These are phyloP conservation scores for Phytophthora europaea DNA, from an alignment of 352 stramenopile species.

Conservation along the genomic window DNA sequence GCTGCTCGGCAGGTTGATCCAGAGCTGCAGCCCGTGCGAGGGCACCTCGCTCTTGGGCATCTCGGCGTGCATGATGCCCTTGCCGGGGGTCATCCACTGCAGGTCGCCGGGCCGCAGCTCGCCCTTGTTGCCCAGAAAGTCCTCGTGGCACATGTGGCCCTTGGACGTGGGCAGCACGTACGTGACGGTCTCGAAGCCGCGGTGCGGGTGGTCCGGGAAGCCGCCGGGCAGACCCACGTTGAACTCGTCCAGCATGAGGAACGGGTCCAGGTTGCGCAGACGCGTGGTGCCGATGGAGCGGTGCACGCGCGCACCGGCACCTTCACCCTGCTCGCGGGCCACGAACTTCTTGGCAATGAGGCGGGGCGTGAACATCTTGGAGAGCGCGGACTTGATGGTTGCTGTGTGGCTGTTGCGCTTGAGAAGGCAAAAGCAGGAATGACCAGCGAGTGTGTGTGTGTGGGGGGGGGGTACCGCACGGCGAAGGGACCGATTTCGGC, in stretches of 20 bases:
- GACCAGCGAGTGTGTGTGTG: constrained; percentile 1
- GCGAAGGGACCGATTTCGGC: too few species aligned
- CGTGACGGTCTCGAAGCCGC: constrained; percentile 93
- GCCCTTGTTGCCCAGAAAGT: constrained; percentile 73
- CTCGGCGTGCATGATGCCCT: constrained; percentile 64
- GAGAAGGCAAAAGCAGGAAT: constrained; percentile 23
- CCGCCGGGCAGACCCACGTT: constrained; percentile 64
- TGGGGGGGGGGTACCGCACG: too few species aligned
- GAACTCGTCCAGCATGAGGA: constrained; percentile 68
- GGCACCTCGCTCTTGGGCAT: constrained; percentile 48
- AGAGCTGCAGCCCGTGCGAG: constrained; percentile 57
- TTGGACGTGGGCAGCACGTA: constrained; percentile 80
- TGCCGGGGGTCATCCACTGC: constrained; percentile 65
- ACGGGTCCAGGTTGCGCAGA: constrained; percentile 54
- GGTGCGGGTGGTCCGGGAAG: constrained; percentile 92
- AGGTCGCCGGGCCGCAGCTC: constrained; percentile 53
- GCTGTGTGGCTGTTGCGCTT: constrained; percentile 4
- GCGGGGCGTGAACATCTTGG: constrained; percentile 39
- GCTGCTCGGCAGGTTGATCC: constrained; percentile 55
- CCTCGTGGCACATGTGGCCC: constrained; percentile 87
- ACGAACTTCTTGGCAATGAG: constrained; percentile 47
- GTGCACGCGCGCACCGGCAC: constrained; percentile 46
- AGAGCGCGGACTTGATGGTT: constrained; percentile 28
- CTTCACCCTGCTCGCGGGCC: constrained; percentile 44
- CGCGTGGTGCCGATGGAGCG: constrained; percentile 45